These are phyloP conservation scores for Xylaria sp. DNA, from an alignment of 2,329 filamentous ascomycete species.

Conservation along the genomic window DNA sequence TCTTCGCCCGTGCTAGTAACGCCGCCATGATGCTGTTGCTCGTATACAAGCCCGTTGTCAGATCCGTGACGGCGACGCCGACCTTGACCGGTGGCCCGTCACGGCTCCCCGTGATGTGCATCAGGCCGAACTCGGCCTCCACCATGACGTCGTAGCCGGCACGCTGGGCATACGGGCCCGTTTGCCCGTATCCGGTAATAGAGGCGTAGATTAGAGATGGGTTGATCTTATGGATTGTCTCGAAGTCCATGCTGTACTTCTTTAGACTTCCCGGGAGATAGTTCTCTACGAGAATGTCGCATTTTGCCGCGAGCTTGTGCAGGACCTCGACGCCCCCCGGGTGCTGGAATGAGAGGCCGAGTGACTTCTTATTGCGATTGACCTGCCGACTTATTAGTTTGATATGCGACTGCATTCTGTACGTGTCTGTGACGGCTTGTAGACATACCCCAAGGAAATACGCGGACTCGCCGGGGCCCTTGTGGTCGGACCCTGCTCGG, in stretches of 20 bases:
- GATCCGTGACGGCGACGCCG: slow-evolving; percentile 93
- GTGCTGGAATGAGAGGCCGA: slow-evolving; percentile 91
- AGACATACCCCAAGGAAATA: slow-evolving; percentile 85
- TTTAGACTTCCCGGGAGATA: slow-evolving; percentile 90
- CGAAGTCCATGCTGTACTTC: slow-evolving; percentile 92
- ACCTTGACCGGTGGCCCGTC: slow-evolving; percentile 96
- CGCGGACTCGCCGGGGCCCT: slow-evolving; percentile 88
- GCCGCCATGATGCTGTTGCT: slow-evolving; percentile 96
- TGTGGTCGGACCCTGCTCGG: slow-evolving; percentile 63
- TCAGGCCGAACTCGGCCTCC: slow-evolving; percentile 95
- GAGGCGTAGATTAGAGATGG: slow-evolving; percentile 91
- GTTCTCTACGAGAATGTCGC: slow-evolving; percentile 95
- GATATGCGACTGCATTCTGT: neutral
- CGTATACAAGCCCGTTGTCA: slow-evolving; percentile 95
- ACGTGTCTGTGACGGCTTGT: neutral
- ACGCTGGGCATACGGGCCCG: slow-evolving; percentile 84
- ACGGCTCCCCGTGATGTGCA: slow-evolving; percentile 94
- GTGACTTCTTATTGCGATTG: slow-evolving; percentile 96
- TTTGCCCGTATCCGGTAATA: slow-evolving; percentile 97
- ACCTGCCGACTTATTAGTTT: slow-evolving; percentile 63
- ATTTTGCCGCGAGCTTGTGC: slow-evolving; percentile 83
- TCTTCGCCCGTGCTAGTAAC: slow-evolving; percentile 77
- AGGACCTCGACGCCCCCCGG: slow-evolving; percentile 85
- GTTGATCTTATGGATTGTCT: slow-evolving; percentile 81
- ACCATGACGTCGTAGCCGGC: slow-evolving; percentile 99